phyloP scores from a whole-genome alignment of 441 rosid species.

The Rhodomyrtus psidioides region DNA sequence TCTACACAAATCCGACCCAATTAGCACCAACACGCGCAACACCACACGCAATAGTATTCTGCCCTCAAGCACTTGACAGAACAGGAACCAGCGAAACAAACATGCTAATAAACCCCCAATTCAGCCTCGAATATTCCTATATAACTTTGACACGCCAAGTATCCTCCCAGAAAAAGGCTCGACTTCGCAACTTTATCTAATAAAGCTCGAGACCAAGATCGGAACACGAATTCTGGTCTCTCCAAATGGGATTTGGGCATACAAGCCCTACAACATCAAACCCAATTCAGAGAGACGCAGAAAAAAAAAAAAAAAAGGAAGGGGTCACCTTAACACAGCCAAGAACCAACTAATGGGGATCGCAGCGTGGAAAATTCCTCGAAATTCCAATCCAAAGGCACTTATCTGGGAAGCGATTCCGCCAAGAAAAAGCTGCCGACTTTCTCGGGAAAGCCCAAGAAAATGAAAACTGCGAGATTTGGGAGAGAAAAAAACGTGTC shows the following conservation, averaged over 20 bases:
- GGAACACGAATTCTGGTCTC: not conserved
- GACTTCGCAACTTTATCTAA: not conserved
- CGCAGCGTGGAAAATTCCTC: not conserved
- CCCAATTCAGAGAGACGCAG: conserved; percentile 31
- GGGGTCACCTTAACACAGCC: not conserved
- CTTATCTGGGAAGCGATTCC: conserved; percentile 18
- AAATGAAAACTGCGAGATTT: not conserved
- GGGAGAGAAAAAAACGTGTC: not conserved
- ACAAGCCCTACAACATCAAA: conserved; percentile 11
- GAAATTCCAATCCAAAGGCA: not conserved
- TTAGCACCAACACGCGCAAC: not conserved
- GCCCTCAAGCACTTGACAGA: not conserved
- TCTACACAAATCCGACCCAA: not conserved
- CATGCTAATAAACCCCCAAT: not conserved
- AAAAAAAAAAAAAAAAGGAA: not conserved
- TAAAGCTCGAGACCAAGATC: not conserved
- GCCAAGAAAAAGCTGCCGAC: not conserved
- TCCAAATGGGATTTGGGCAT: conserved; percentile 21
- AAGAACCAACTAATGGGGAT: not conserved
- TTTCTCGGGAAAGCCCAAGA: conserved; percentile 9
- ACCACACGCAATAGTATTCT: not conserved
- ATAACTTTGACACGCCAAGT: not conserved
- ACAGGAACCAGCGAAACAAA: not conserved
- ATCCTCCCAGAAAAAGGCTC: not conserved
- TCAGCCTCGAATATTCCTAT: not conserved